Evolutionary conservation across 2,329 filamentous ascomycete species (phyloP).

Genomic region (Ciborinia camelliae): DNA sequence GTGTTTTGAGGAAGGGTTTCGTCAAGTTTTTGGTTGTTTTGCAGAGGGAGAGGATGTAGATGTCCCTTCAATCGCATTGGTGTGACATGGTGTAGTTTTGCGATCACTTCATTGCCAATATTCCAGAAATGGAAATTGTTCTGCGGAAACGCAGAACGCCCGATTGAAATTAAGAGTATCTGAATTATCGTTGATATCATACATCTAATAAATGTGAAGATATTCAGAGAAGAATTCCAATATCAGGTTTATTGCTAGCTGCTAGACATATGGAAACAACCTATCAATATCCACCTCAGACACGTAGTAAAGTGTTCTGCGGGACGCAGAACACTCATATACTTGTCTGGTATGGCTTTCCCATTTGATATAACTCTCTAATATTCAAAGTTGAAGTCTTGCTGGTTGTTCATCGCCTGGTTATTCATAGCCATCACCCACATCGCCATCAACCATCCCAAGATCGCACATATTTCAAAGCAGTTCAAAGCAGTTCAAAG

Average conservation of each 20-base stretch:
- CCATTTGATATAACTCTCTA: background rate
- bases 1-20: background rate
- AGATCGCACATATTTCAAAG: background rate
- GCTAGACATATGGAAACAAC: background rate
- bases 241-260: background rate
- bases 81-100: background rate
- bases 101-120: background rate
- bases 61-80: background rate
- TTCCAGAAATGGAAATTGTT: background rate
- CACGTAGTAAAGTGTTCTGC: background rate
- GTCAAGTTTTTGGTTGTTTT: background rate
- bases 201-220: background rate
- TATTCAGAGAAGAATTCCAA: too few species aligned
- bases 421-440: background rate
- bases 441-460: background rate
- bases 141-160: background rate
- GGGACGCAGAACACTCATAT: background rate
- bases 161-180: background rate
- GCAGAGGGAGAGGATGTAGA: too few species aligned
- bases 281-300: background rate
- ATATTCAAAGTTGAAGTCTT: background rate
- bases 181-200: background rate
- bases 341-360: background rate
- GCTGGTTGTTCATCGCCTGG: too few species aligned
- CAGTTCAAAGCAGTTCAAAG: background rate